These are phyloP conservation scores for Aspergillus sp. DNA, from an alignment of 2,329 filamentous ascomycete species.

Conservation along the genomic window DNA sequence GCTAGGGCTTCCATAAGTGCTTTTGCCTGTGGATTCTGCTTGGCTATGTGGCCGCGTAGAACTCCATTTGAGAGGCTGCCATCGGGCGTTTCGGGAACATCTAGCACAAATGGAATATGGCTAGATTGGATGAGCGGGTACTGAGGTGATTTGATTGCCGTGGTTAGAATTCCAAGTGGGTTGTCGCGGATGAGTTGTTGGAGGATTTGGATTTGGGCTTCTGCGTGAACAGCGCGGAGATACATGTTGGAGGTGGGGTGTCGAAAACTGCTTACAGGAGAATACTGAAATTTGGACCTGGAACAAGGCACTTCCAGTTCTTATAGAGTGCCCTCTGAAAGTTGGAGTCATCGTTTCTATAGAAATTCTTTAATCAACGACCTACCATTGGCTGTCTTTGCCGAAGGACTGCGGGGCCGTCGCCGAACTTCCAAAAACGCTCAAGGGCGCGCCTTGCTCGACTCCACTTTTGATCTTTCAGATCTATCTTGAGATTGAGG, in stretches of 20 bases:
- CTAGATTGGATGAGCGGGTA: slow-evolving; percentile 61
- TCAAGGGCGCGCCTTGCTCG: neutral
- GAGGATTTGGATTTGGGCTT: slow-evolving; percentile 55
- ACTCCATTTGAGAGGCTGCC: slow-evolving; percentile 34
- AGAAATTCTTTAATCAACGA: neutral
- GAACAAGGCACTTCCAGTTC: neutral
- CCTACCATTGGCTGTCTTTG: neutral
- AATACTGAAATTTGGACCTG: neutral
- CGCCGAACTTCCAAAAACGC: neutral
- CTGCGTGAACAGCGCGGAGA: slow-evolving; percentile 58
- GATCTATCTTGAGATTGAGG: neutral
- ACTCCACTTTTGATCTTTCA: neutral
- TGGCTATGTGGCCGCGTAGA: slow-evolving; percentile 66
- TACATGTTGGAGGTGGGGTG: slow-evolving; percentile 55
- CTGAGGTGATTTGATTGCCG: slow-evolving; percentile 58
- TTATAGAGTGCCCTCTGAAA: neutral
- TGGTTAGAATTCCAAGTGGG: slow-evolving; percentile 67
- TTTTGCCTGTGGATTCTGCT: slow-evolving; percentile 67
- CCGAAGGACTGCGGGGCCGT: neutral
- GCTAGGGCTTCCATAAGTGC: slow-evolving; percentile 58
- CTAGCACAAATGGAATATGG: slow-evolving; percentile 67
- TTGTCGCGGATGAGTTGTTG: slow-evolving; percentile 61
- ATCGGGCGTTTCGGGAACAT: slow-evolving; percentile 40
- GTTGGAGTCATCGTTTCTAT: neutral
- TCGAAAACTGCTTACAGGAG: neutral